Evolutionary conservation across 805 yeast species (phyloP).

Genomic region (Suhomyces prunicola): DNA sequence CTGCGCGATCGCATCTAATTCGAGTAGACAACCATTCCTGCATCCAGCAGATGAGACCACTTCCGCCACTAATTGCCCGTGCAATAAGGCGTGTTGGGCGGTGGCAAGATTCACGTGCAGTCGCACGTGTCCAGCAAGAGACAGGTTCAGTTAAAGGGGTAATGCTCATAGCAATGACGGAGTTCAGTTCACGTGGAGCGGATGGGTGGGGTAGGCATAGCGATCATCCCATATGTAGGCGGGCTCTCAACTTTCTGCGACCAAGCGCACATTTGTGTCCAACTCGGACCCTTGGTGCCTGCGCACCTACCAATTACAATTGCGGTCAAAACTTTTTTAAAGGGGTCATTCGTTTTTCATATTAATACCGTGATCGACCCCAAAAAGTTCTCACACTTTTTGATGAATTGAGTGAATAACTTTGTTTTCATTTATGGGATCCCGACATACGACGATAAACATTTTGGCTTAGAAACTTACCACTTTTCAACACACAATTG

Average conservation of each 20-base stretch:
- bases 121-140: neutral
- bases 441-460: neutral
- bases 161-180: neutral
- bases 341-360: constrained; percentile 3
- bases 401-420: neutral
- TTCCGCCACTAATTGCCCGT: no score
- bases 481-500: neutral
- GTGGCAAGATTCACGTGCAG: neutral
- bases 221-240: neutral
- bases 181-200: neutral
- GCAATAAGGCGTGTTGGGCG: no score
- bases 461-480: neutral
- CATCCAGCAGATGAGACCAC: neutral
- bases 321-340: neutral
- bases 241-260: neutral
- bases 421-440: neutral
- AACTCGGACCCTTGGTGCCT: no score
- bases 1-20: neutral
- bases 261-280: no score
- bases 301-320: neutral
- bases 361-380: neutral
- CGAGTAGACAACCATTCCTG: neutral
- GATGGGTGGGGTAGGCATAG: neutral
- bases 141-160: no score
- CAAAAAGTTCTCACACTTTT: neutral